A percentile compares a stretch with the other conserved stretches of the same genome.
phyloP scores from a whole-genome alignment of 768 basidiomycete species.

The Xerocomellus chrysenteron region DNA sequence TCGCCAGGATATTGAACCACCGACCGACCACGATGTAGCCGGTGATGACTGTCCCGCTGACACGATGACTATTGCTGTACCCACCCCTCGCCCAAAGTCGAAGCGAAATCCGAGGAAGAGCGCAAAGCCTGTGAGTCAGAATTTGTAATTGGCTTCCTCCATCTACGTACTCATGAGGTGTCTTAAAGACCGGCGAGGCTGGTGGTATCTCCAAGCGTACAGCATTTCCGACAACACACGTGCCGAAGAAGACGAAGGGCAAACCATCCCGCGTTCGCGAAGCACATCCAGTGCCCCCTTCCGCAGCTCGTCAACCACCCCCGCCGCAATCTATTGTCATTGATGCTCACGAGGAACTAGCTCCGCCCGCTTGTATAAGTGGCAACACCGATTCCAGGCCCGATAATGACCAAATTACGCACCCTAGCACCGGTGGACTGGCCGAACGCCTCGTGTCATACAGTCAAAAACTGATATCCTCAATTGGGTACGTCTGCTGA shows the following conservation, averaged over 20 bases:
- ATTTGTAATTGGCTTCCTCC: neutral
- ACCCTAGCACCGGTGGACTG: conserved; percentile 33
- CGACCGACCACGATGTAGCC: neutral
- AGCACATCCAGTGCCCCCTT: conserved; percentile 5
- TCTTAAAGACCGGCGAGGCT: conserved; percentile 17
- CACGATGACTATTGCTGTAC: neutral
- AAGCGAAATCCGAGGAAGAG: conserved; percentile 32
- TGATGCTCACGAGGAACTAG: conserved; percentile 12
- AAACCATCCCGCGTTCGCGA: conserved; percentile 14
- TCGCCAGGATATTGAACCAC: neutral
- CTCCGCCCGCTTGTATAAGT: conserved; percentile 22
- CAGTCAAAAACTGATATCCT: conserved; percentile 44
- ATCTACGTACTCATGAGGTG: conserved; percentile 18
- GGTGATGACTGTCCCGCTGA: neutral
- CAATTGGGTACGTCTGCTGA: conserved; percentile 44
- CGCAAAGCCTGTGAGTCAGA: conserved; percentile 23
- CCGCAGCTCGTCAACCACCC: conserved; percentile 8
- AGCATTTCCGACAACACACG: conserved; percentile 13
- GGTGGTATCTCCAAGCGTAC: conserved; percentile 21
- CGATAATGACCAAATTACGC: conserved; percentile 15
- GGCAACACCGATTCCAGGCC: conserved; percentile 31
- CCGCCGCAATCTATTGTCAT: conserved; percentile 15
- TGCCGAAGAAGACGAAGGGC: conserved; percentile 19
- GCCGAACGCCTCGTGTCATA: conserved; percentile 51
- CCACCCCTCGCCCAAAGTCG: conserved; percentile 4